Evolutionary conservation across 2,329 filamentous ascomycete species (phyloP), one percentile per base, ranked within the genome.

Genomic region (Didymella exigua): DNA sequence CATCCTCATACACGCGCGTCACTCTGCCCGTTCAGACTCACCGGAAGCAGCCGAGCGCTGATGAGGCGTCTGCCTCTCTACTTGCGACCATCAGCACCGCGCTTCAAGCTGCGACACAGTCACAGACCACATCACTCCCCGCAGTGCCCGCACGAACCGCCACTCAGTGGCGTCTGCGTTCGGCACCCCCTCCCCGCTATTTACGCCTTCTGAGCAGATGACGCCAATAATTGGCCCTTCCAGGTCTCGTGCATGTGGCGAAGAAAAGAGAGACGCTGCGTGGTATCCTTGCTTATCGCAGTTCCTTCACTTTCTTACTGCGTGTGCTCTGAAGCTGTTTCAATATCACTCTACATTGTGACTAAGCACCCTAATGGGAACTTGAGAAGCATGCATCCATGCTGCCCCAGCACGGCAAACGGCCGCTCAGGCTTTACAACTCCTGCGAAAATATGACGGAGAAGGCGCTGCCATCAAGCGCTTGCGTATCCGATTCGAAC

Each of bases 1-100:
- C 31, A 23, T 23, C 50, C 42, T 38, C 37, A 44, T 44, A 48
- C 43, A 27, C 11, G 16, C 50, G 31, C 52, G 46, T 50, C 46
- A 55, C 18, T 4, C 10, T 41, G 46, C 46, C 41, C 8, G 23
- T n/a, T 13, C 40, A 44, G 46, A 45, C 40, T 49, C 45, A 23
- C 46, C 45, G 46, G 13, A 54, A 54, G 40, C 52, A 49, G 52
- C 46, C 23, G 40, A 19, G 29, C 29, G 16, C 16, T 38, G 6
- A 3, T 24, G 30, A n/a, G 18, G 16, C 33, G 16, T 30, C 23
- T 13, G 4, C n/a, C 5, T 16, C 2, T 34, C 31, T 5, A 10
- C 10, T 16, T 34, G 31, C 31, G 31, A 19, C 16, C 18, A 18
- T 18, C 33, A 11, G 9, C 10, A 36, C 33, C 18, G 18, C 33